Evolutionary conservation across 2,329 filamentous ascomycete species (phyloP), one percentile per base, ranked within the genome.

Genomic region (Trichoderma pleuroti): DNA sequence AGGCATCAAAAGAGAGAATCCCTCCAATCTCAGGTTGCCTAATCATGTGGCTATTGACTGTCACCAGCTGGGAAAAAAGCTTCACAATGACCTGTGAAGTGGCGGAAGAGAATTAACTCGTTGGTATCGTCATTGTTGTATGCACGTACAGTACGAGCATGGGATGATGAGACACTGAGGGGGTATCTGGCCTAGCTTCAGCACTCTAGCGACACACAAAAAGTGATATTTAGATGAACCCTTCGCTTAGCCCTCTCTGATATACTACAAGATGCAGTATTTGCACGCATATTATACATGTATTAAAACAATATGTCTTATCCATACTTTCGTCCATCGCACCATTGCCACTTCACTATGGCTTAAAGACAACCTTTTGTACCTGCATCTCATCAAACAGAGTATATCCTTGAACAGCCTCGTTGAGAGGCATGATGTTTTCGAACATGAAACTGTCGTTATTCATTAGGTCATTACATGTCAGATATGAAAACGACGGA

Each of bases 311-410:
- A 32, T 2, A 57, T 1, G 9, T 12, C 1, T 18, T 2, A 28
- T n/a, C 4, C 3, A 59, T 9, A 4, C 5, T n/a, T n/a, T 52
- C 2, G n/a, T 1, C 5, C 18, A 49, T 5, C 18, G 24, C 4
- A 2, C 7, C 14, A 30, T 11, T 3, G 6, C n/a, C 24, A 18
- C 49, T 12, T 7, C 34, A 7, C 18, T 68, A 70, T 64, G 83
- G 84, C 72, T 85, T 86, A 76, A 93, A 93, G 18, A 93, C 85
- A 16, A 93, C 89, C 82, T 93, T 93, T 75, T 93, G 90, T 24
- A 86, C 90, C 80, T 90, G 87, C 87, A 91, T 91, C 73, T 90
- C 86, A 77, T 93, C 88, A 77, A 93, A 93, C 30, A 92, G 81
- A 10, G 90, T 86, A 76, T 93, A 93, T 54, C 88, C 91, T 76